A percentile compares a stretch with the other conserved stretches of the same genome.
Evolutionary conservation across 1,139 yeast species (phyloP).

Genomic region (Scheffersomyces cryptocercus): DNA sequence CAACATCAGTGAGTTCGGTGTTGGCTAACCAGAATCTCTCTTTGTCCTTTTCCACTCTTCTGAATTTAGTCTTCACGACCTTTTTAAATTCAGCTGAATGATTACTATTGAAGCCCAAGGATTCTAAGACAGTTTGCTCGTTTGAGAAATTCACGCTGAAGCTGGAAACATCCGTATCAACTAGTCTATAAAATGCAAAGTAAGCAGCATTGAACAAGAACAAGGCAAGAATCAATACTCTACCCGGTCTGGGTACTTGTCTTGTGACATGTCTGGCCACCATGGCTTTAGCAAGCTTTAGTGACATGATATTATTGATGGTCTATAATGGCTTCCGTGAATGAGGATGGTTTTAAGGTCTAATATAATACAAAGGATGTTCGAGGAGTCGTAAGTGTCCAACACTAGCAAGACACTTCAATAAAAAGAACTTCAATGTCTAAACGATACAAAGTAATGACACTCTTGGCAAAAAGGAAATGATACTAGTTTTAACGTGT

Average conservation of each 20-base stretch:
- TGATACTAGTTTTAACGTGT: too few relatives aligned
- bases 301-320: too few relatives aligned
- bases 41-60: constrained; percentile 8
- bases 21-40: constrained; percentile 16
- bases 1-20: constrained; percentile 10
- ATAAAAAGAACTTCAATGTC: too few relatives aligned
- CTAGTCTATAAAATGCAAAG: not conserved
- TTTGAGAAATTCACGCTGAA: not conserved
- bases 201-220: not conserved
- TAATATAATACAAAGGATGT: too few relatives aligned
- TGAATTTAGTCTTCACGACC: constrained; percentile 5
- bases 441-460: too few relatives aligned
- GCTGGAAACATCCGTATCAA: not conserved
- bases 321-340: too few relatives aligned
- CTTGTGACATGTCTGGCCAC: not conserved
- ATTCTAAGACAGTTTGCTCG: not conserved
- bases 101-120: not conserved
- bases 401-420: too few relatives aligned
- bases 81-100: constrained; percentile 4
- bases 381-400: too few relatives aligned
- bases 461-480: too few relatives aligned
- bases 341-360: too few relatives aligned
- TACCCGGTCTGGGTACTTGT: not conserved
- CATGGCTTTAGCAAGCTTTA: too few relatives aligned
- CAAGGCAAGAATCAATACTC: not conserved